Evolutionary conservation across 2,329 filamentous ascomycete species (phyloP), one percentile per base, ranked within the genome.

Genomic region (Penicillium sp.): DNA sequence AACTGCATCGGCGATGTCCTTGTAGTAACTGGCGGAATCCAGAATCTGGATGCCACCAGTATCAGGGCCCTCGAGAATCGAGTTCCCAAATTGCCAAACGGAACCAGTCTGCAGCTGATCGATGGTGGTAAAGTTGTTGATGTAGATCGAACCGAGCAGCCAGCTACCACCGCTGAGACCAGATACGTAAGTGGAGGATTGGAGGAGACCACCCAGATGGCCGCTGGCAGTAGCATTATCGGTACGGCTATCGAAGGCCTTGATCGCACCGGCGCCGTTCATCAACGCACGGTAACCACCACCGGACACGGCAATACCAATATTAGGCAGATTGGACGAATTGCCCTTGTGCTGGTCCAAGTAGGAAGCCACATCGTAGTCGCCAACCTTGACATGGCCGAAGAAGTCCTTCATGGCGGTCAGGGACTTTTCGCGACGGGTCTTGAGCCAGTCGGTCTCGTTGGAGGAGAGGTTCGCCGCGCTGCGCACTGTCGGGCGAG

Each of bases 251-350:
- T 96, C 91, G 59, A 91, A 92, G 1, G 91, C 91, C 36, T 89
- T 84, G 20, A 96, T 64, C 26, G 87, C 88, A 58, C 91, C 91
- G n/a, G 87, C 91, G 41, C 90, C 91, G 67, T 89, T 93, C 77
- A 93, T 78, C 76, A 95, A 78, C n/a, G 91, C 91, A 56, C 91
- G 82, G 70, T 94, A 96, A 32, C 91, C 91, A 68, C 91, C 91
- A 8, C 91, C 91, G 0, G 90, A 94, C 36, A 89, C 78, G 8
- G 91, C 89, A 58, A 96, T 83, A 13, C 80, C 91, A 55, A 96
- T 85, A 61, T 87, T 89, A 0, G 86, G 86, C 18, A 88, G 62
- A 2, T 78, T 76, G 13, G 79, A 79, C 0, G 75, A 75, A 69
- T 88, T 87, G 54, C 75, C 73, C 23, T 73, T 72, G 53, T 84